Evolutionary conservation across 1,139 yeast genomes (phyloP), one percentile per base, ranked within the genome.

Genomic region (Pneumocystis carinii): DNA sequence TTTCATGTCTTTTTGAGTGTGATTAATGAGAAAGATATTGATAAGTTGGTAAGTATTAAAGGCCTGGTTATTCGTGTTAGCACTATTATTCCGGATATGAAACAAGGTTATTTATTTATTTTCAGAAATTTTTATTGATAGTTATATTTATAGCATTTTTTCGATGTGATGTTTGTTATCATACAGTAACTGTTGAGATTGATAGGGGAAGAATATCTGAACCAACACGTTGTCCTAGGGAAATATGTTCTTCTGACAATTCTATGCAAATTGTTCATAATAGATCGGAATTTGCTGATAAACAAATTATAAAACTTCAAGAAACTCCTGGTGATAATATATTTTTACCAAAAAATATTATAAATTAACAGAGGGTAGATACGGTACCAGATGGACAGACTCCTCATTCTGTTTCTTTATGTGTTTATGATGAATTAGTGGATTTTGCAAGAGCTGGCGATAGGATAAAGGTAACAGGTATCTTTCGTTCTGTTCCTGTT

Each of bases 381-480:
- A 79, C 84, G 67, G 96, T 92, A n/a, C 98, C 98, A 2, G 98
- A 89, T 75, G 99, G 99, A 27, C 98, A 92, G 75, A 92, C 98
- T 2, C 98, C 99, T 1, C 98, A 92, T 73, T 86, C 97, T 14
- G 89, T 92, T 64, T 89, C 96, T 14, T 78, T 92, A 48, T 90
- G 97, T 77, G 95, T 89, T 2, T 92, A 92, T 71, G 99, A 94
- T 74, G 98, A 94, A 72, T 78, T 92, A 67, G 98, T 92, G 1
- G 99, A 92, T 73, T 80, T 87, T 63, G 87, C 95, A 72, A 82
- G 96, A 71, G 97, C 98, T 17, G 99, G 99, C 78, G 99, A 92
- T 74, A 81, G 97, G 67, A 82, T 94, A 61, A 96, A 90, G 73
- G 95, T 90, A 27, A 89, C 97, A 68, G 98, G 98, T 67, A 86